Conservation (phyloP, 495 filamentous ascomycete species). For the Penicillium antarcticum region DNA sequence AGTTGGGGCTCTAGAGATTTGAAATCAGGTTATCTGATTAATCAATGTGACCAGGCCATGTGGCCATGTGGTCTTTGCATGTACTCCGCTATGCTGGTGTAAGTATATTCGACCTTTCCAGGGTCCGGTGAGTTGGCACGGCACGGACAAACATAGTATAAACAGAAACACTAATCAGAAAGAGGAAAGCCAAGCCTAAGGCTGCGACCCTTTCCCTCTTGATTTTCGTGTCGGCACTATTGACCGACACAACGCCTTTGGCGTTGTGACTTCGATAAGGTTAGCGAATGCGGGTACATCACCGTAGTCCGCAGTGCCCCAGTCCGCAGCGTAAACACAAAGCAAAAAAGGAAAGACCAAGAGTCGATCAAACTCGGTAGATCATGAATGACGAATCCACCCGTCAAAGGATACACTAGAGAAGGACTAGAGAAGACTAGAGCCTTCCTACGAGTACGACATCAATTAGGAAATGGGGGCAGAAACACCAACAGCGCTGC, state of each 20-base stretch:
- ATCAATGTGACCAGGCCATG: too few relatives aligned
- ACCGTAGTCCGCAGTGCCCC: not conserved
- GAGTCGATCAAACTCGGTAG: not conserved
- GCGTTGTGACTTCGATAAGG: conserved; percentile 1
- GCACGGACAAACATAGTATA: too few relatives aligned
- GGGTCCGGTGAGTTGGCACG: not conserved
- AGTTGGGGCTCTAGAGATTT: not conserved
- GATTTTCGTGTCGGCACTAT: not conserved
- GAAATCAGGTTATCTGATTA: not conserved
- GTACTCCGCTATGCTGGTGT: too few relatives aligned
- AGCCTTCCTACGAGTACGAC: not conserved
- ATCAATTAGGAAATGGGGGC: not conserved
- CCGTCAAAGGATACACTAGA: too few relatives aligned
- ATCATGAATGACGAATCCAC: not conserved
- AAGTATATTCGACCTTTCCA: too few relatives aligned
- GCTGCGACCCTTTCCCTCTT: not conserved
- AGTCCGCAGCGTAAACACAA: not conserved
- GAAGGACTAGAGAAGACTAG: too few relatives aligned
- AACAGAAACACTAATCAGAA: too few relatives aligned
- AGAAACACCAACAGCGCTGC: not conserved
- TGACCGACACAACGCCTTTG: not conserved
- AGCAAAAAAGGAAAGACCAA: not conserved
- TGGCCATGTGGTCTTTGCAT: too few relatives aligned
- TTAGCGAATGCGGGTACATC: conserved; percentile 2
- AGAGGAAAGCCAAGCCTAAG: not conserved